These are phyloP conservation scores for Irpex rosettiformis DNA, from an alignment of 1,284 basidiomycete genomes.

Conservation along the genomic window DNA sequence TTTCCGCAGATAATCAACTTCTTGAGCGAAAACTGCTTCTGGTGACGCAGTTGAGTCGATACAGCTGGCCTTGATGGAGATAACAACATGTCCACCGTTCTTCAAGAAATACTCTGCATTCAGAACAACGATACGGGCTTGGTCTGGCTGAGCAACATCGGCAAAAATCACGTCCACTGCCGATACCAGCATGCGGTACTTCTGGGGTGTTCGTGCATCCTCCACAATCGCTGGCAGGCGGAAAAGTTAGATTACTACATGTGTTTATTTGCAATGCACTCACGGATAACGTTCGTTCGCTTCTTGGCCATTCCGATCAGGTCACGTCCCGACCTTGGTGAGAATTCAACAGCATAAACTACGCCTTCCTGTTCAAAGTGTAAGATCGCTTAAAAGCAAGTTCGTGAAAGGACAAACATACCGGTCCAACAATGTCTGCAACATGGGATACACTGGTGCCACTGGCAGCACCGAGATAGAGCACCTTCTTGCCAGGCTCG, in stretches of 20 bases:
- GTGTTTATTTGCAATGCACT: slow-evolving; percentile 26
- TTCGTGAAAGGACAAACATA: slow-evolving; percentile 34
- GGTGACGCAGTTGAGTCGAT: slow-evolving; percentile 94
- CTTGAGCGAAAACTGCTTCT: slow-evolving; percentile 86
- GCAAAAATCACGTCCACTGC: slow-evolving; percentile 97
- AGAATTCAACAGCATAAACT: slow-evolving; percentile 99
- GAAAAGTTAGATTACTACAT: neutral
- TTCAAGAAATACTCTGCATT: slow-evolving; percentile 98
- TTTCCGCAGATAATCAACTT: slow-evolving; percentile 84
- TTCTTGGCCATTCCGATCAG: slow-evolving; percentile 99
- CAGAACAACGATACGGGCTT: slow-evolving; percentile 91
- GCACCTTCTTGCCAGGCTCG: slow-evolving; percentile 91
- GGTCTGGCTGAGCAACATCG: slow-evolving; percentile 98
- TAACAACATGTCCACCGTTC: slow-evolving; percentile 88
- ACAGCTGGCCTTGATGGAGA: slow-evolving; percentile 99
- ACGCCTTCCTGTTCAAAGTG: slow-evolving; percentile 70
- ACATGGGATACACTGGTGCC: slow-evolving; percentile 99
- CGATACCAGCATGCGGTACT: slow-evolving; percentile 93
- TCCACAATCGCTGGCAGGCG: slow-evolving; percentile 81
- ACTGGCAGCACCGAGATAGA: slow-evolving; percentile 96
- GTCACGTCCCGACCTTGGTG: slow-evolving; percentile 93
- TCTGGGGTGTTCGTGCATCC: slow-evolving; percentile 93
- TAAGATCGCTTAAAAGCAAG: neutral
- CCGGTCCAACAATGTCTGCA: slow-evolving; percentile 96
- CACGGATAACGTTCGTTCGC: slow-evolving; percentile 98